These are phyloP conservation scores for Corchorus olitorius DNA, from an alignment of 345 rosid species.

Conservation along the genomic window DNA sequence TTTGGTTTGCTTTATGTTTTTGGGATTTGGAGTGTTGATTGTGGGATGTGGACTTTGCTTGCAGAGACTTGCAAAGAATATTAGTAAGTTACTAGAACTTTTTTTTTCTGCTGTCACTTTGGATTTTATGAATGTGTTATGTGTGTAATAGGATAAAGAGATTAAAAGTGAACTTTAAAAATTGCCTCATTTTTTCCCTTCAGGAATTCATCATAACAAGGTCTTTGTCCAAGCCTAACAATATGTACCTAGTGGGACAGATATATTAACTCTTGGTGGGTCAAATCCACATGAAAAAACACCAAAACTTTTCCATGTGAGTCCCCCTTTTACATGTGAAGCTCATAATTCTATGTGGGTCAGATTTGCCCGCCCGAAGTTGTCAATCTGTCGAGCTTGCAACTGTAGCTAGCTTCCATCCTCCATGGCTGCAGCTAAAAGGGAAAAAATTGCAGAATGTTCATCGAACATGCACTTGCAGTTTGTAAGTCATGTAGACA, in stretches of 20 bases:
- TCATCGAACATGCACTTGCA: background rate
- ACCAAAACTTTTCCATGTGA: slow-evolving; percentile 22
- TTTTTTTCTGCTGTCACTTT: background rate
- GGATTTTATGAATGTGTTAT: background rate
- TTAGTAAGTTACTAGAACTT: background rate
- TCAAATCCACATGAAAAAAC: slow-evolving; percentile 7
- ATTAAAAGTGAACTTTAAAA: slow-evolving; percentile 4
- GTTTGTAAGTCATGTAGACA: background rate
- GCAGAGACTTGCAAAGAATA: slow-evolving; percentile 22
- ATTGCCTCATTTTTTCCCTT: slow-evolving; percentile 12
- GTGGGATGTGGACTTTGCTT: slow-evolving; percentile 19
- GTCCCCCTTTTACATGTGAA: slow-evolving; percentile 40
- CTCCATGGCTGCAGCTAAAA: slow-evolving; percentile 14
- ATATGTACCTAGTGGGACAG: slow-evolving; percentile 28
- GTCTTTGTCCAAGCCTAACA: slow-evolving; percentile 20
- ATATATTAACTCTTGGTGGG: slow-evolving; percentile 32
- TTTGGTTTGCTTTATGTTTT: slow-evolving; percentile 6
- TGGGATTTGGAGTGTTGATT: slow-evolving; percentile 1
- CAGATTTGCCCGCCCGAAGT: slow-evolving; percentile 22
- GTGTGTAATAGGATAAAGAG: background rate
- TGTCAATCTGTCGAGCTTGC: slow-evolving; percentile 9
- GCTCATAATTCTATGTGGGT: slow-evolving; percentile 36
- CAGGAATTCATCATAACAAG: slow-evolving; percentile 21
- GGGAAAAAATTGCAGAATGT: background rate
- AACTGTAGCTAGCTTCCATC: background rate